Conservation (phyloP, 495 filamentous ascomycete species). For the Saxophila tyrrhenica region DNA sequence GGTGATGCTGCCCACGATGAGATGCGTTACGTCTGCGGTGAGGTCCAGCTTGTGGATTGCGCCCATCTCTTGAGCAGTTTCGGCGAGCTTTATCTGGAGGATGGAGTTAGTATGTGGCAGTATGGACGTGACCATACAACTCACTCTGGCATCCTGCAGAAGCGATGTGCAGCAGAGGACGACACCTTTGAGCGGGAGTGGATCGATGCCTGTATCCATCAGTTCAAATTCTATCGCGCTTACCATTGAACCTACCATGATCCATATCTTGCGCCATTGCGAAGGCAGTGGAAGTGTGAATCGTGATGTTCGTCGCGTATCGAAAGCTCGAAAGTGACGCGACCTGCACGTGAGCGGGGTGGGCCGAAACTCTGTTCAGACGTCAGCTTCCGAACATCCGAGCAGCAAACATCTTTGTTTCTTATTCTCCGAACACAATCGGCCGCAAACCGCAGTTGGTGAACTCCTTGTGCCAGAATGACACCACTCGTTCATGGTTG, state of each 20-base stretch:
- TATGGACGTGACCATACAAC: constrained; percentile 20
- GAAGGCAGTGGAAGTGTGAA: background rate
- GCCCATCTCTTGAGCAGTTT: constrained; percentile 68
- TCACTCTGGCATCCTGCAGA: constrained; percentile 65
- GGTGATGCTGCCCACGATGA: constrained; percentile 76
- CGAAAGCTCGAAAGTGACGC: too few species aligned
- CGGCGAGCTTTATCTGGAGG: constrained; percentile 53
- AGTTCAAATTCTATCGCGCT: background rate
- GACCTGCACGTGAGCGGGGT: too few species aligned
- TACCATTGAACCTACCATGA: background rate
- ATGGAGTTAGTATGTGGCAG: background rate
- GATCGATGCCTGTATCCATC: constrained; percentile 15
- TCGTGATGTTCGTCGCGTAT: too few species aligned
- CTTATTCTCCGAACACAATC: too few species aligned
- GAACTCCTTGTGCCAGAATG: too few species aligned
- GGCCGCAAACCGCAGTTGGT: too few species aligned
- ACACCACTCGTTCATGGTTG: too few species aligned
- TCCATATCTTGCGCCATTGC: background rate
- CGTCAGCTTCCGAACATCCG: too few species aligned
- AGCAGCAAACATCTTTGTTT: too few species aligned
- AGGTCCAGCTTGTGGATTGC: constrained; percentile 77
- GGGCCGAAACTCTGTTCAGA: too few species aligned
- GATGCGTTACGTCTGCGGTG: constrained; percentile 91
- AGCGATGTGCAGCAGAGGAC: constrained; percentile 90
- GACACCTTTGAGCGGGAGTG: constrained; percentile 59